These are phyloP conservation scores for Penicillium sp. DNA, from an alignment of 2,329 filamentous ascomycete genomes.

Conservation along the genomic window DNA sequence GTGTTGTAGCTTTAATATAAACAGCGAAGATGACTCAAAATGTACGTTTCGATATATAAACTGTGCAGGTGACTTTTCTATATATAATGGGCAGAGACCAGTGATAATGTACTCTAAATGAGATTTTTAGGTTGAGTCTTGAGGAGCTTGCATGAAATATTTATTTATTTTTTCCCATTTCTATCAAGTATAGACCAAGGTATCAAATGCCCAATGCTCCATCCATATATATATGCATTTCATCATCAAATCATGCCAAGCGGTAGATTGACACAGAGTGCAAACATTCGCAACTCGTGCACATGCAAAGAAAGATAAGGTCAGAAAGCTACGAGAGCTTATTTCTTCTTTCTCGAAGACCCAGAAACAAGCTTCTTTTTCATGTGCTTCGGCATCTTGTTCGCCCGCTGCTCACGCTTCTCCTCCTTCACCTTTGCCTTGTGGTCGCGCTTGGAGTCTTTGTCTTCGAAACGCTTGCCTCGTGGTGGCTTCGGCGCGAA, in stretches of 20 bases:
- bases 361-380: conserved; percentile 65
- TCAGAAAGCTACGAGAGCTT: conserved; percentile 13
- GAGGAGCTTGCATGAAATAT: conserved; percentile 2
- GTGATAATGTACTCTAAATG: neutral
- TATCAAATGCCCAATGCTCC: conserved; percentile 32
- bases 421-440: conserved; percentile 93
- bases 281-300: conserved; percentile 16
- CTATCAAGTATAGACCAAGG: conserved; percentile 26
- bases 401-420: conserved; percentile 87
- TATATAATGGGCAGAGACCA: too few species aligned
- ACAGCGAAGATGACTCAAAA: too few species aligned
- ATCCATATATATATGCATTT: conserved; percentile 29
- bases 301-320: conserved; percentile 17
- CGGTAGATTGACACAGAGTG: conserved; percentile 12
- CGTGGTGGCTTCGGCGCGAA: conserved; percentile 70
- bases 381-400: conserved; percentile 93
- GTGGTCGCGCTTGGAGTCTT: conserved; percentile 83
- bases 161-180: conserved; percentile 7
- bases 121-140: neutral
- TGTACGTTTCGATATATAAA: too few species aligned
- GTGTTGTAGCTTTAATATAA: too few species aligned
- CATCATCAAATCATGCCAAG: conserved; percentile 34
- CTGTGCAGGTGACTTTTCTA: too few species aligned
- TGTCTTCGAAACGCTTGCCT: conserved; percentile 85
- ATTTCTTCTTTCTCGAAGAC: conserved; percentile 40